Evolutionary conservation across 768 basidiomycete species (phyloP), one percentile per base, ranked within the genome.

Genomic region (Paxillus rubicundulus): DNA sequence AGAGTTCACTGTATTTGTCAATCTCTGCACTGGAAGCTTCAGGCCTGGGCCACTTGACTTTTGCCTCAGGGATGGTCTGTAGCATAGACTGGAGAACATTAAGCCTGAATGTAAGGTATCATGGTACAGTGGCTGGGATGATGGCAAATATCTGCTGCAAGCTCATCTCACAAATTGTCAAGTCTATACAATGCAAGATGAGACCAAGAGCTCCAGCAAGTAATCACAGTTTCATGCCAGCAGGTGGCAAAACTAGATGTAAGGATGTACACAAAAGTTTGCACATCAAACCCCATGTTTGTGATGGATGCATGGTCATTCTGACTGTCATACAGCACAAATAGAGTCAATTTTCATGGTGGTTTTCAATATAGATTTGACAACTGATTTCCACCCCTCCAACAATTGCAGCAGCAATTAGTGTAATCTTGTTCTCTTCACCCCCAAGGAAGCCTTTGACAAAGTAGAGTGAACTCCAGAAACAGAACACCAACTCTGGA

Each of bases 131-230:
- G 1, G 71, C 21, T 5, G 76, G 73, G 24, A 74, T 70, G 9
- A 77, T 45, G 0, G 72, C 72, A 60, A 80, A 80, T 1, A 77
- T 74, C 37, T 75, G 70, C 44, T 72, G 70, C 2, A 78, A 61
- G 32, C 58, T 69, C 5, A 66, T 61, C 36, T 77, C 70, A 1
- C 37, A 62, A 69, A 77, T 77, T 6, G 40, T 54, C 0, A 76
- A 78, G 39, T 63, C 64, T 7, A 78, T 64, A 17, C 63, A 77
- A 47, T 80, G 75, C 1, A 78, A 63, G 2, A 69, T 48, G 3
- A 76, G 69, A 1, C 77, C 73, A 5, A 80, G 64, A 0, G 68
- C 76, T 37, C 76, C 73, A n/a, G 59, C 59, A 12, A 72, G 68
- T 68, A 36, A 78, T 75, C 4, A 72, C 50, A 12, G 38, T 57